phyloP scores from a whole-genome alignment of 305 asterid species.

The Euphrasia arctica region DNA sequence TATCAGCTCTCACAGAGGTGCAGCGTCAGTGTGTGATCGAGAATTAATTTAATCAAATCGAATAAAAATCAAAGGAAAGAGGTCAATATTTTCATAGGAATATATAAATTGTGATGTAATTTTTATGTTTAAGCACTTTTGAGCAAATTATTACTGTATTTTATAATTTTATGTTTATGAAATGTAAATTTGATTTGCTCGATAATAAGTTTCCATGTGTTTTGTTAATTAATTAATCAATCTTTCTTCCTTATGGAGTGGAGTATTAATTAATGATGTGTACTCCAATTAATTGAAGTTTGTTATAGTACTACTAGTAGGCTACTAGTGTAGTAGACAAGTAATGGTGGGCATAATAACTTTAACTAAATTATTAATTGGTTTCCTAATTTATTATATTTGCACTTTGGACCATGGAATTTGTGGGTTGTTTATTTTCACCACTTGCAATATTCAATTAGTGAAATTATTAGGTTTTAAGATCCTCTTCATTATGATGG shows the following conservation, averaged over 20 bases:
- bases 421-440: not conserved
- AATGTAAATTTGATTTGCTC: no score
- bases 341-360: not conserved
- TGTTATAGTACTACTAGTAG: not conserved
- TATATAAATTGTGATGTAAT: not conserved
- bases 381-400: not conserved
- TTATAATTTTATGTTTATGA: not conserved
- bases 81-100: not conserved
- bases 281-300: not conserved
- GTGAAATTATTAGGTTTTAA: no score
- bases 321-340: not conserved
- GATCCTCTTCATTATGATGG: no score
- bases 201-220: not conserved
- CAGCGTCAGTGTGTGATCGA: conserved; percentile 1
- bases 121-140: not conserved
- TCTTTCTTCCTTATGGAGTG: no score
- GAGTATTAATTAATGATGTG: no score
- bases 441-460: not conserved
- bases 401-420: not conserved
- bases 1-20: not conserved
- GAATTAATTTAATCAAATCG: not conserved
- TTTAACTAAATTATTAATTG: not conserved
- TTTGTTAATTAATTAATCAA: not conserved
- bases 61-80: not conserved
- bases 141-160: not conserved